A percentile compares a stretch with the other conserved stretches of the same genome.
phyloP scores from a whole-genome alignment of 345 rosid genomes.

The Pistacia vera region DNA sequence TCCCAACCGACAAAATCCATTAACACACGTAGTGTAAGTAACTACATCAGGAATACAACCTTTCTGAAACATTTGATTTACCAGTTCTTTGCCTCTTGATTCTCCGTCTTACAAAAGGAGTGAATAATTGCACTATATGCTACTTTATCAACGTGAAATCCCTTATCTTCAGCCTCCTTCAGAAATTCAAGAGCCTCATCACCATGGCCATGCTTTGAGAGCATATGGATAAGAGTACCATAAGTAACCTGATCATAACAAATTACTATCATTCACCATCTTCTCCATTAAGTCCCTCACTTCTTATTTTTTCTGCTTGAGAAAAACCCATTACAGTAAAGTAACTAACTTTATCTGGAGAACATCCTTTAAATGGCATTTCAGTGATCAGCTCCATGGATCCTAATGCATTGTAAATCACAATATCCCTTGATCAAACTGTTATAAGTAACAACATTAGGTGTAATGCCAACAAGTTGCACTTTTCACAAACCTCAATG shows the following conservation, averaged over 20 bases:
- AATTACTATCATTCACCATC: constrained; percentile 61
- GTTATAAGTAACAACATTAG: constrained; percentile 76
- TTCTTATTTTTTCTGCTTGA: no score
- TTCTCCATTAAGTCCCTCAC: constrained; percentile 65
- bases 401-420: constrained; percentile 55
- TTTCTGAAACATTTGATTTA: constrained; percentile 68
- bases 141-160: constrained; percentile 72
- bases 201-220: constrained; percentile 73
- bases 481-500: constrained; percentile 73
- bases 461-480: constrained; percentile 74
- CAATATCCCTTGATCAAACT: constrained; percentile 88
- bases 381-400: constrained; percentile 62
- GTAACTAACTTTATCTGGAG: constrained; percentile 88
- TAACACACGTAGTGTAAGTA: constrained; percentile 75
- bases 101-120: constrained; percentile 67
- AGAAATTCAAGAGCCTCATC: constrained; percentile 82
- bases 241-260: constrained; percentile 81
- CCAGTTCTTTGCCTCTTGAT: constrained; percentile 72
- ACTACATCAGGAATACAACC: constrained; percentile 90
- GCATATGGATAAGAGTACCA: constrained; percentile 67
- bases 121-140: constrained; percentile 76
- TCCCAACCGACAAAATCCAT: constrained; percentile 80
- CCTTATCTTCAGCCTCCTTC: constrained; percentile 66
- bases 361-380: constrained; percentile 70
- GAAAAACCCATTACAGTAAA: constrained; percentile 68